Base-by-base conservation (phyloP, 441 rosid species). In the Melastoma candidum region DNA sequence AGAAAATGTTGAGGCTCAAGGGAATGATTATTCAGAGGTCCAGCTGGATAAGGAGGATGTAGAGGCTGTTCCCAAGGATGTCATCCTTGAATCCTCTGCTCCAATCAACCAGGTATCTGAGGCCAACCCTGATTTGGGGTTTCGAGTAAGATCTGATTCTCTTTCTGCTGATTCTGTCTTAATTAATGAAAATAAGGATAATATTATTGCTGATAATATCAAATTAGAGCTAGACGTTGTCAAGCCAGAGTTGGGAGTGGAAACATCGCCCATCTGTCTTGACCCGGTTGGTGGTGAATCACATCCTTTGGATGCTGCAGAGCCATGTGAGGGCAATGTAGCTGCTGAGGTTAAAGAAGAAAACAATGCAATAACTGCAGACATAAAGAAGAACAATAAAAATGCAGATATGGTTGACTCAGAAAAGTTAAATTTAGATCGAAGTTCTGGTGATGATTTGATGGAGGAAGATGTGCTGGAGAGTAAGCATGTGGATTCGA, bases 131-230 rank as follows among this genome's bases (percentile, higher is more conserved):
- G 77, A 56, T 75, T 76, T 85, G 83, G 97, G 97, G 89, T 74
- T 73, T 82, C 95, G 77, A 85, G 90, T 85, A 89, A 89, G 83
- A 80, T 93, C 90, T 86, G 96, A 86, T 89, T 84, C 88, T 81
- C 74, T 89, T 86, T 78, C 88, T 88, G 75, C 92, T 86, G 96
- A 93, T 93, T 86, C 80, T 93, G 78, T 86, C 65, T 80, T 93
- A 81, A 86, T 78, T 89, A 84, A 83, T 83, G 90, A 89, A 83
- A 93, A 78, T 70, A 93, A 93, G 89, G 96, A 83, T 89, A 82
- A 84, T 67, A 63, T 83, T 78, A 86, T 76, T 93, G 87, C 85
- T 93, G 97, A 83, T 83, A 67, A 84, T 89, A 88, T 82, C 84
- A 87, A 86, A 86, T 65, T 93, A 93, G 99, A 87, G 71, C 72